phyloP scores from a whole-genome alignment of 1,284 basidiomycete genomes.

The Tylopilus orsonianus region DNA sequence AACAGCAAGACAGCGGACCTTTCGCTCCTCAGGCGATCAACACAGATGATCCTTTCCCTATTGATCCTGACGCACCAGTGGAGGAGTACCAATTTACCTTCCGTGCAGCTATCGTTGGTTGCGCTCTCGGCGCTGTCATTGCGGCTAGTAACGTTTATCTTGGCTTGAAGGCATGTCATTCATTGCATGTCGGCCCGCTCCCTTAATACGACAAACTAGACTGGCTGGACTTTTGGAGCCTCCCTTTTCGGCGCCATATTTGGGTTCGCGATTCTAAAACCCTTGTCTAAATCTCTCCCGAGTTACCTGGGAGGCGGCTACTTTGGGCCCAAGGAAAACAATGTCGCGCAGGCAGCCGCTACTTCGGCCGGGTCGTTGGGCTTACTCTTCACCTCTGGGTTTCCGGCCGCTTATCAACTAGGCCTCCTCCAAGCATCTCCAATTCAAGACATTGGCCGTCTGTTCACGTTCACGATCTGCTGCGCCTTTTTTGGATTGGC shows the following conservation, averaged over 20 bases:
- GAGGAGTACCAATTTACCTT: constrained; percentile 60
- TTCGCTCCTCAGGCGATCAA: constrained; percentile 9
- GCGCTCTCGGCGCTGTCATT: constrained; percentile 43
- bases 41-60: constrained; percentile 46
- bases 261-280: constrained; percentile 60
- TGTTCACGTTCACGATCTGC: constrained; percentile 56
- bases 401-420: constrained; percentile 68
- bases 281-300: constrained; percentile 52
- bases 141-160: constrained; percentile 70
- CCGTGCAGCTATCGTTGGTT: constrained; percentile 59
- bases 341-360: constrained; percentile 16
- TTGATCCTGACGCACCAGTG: constrained; percentile 45
- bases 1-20: constrained; percentile 8
- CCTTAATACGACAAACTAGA: constrained; percentile 26
- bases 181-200: too few relatives aligned
- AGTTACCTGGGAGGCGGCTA: constrained; percentile 55
- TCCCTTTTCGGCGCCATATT: constrained; percentile 53
- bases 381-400: constrained; percentile 43
- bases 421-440: constrained; percentile 42
- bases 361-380: constrained; percentile 56
- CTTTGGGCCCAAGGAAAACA: constrained; percentile 71
- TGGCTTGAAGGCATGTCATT: constrained; percentile 47
- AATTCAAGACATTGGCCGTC: constrained; percentile 48
- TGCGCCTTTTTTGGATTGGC: constrained; percentile 50
- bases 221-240: constrained; percentile 68